Conservation (phyloP, 768 basidiomycete genomes). For the Hemileccinum rubropunctum region DNA sequence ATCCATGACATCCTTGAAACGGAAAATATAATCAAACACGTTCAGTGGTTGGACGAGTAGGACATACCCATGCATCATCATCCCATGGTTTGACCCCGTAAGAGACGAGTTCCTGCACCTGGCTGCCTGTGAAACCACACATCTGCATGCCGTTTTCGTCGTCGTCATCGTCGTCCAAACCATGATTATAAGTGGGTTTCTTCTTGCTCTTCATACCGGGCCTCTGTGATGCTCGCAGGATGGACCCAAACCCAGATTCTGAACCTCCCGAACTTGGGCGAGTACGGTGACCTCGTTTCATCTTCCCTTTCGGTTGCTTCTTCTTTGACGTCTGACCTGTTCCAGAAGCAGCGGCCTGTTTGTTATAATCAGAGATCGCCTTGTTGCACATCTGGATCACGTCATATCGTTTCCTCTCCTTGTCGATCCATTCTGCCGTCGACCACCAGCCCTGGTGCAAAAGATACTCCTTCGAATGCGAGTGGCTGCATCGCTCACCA, state of each 20-base stretch:
- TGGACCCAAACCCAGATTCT: too few relatives aligned
- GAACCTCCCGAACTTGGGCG: neutral
- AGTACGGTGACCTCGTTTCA: neutral
- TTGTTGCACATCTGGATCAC: neutral
- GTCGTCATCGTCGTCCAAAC: neutral
- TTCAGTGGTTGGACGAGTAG: too few relatives aligned
- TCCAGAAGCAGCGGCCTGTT: neutral
- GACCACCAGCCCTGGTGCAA: slow-evolving; percentile 48
- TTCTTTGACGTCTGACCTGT: slow-evolving; percentile 1
- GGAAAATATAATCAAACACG: neutral
- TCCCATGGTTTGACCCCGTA: slow-evolving; percentile 49
- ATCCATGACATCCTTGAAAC: slow-evolving; percentile 16
- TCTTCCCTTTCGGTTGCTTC: slow-evolving; percentile 6
- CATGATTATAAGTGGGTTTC: neutral
- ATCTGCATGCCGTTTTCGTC: neutral
- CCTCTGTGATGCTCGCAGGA: neutral
- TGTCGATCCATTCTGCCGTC: slow-evolving; percentile 7
- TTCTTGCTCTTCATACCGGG: neutral
- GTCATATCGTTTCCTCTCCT: neutral
- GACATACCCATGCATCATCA: slow-evolving; percentile 39
- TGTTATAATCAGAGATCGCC: neutral
- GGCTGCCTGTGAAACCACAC: slow-evolving; percentile 33
- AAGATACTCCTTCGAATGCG: slow-evolving; percentile 46
- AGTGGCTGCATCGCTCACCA: slow-evolving; percentile 43
- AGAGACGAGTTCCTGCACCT: slow-evolving; percentile 34